Base-by-base conservation (phyloP, 176 grass and related monocot species). In the Areca catechu region DNA sequence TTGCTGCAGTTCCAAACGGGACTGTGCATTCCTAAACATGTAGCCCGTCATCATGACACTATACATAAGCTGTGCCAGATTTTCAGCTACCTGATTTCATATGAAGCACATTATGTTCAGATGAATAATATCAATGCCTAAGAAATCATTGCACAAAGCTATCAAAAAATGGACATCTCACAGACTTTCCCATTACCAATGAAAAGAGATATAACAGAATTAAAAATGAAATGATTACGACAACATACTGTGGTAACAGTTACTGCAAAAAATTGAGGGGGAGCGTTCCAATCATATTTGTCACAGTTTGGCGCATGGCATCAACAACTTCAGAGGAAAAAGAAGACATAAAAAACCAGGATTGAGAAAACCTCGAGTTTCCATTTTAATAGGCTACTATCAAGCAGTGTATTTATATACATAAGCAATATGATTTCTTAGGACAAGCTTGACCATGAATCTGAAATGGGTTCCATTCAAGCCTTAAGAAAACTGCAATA, bases 11-110 rank as follows among this genome's bases (percentile, higher is more conserved):
- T 96, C 91, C 27, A 90, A 54, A 29, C 86, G 83, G 21, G 90
- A 82, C 50, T 96, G 86, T 54, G 83, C 92, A 59, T 96, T 96
- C 74, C 86, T 90, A 56, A 96, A 96, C 86, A 96, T 96, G 71
- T 96, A 96, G 24, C 92, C 92, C 63, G 92, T 96, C 92, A 96
- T 90, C 78, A 90, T 28, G 73, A 96, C 71, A 68, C 86, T 96
- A 69, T 87, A 96, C 86, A 96, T 88, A 51, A 96, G 83, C 56
- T 90, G 91, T 58, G 86, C 86, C 22, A 96, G 74, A 75, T 96
- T 96, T 71, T 96, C 86, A 34, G 91, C 86, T 62, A 96, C 86
- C 91, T 96, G 80, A 68, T 66, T 64, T 16, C 73, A 72, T 21
- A 43, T 10, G 9, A 37, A 37, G 30, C 1, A 10, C 9, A 37